Percentiles rank a stretch among this genome's conserved stretches.
Conservation (phyloP, 257 asterid species). For the Echium plantagineum region DNA sequence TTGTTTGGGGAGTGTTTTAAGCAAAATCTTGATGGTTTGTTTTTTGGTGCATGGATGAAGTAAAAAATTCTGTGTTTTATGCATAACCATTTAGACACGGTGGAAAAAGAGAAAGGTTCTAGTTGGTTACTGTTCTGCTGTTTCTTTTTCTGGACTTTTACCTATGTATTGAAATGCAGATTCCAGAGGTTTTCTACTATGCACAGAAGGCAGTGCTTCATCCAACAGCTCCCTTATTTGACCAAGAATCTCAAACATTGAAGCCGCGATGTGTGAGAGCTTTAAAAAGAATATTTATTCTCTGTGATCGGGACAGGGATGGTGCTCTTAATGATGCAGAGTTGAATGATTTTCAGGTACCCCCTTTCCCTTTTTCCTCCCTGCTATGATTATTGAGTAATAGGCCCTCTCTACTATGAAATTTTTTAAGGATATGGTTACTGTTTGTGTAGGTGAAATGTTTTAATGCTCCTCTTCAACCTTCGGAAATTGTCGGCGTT, state of each 20-base stretch:
- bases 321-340: slow-evolving; percentile 96
- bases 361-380: slow-evolving; percentile 5
- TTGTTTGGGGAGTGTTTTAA: too few relatives aligned
- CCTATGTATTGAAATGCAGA: slow-evolving; percentile 26
- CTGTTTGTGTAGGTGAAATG: slow-evolving; percentile 63
- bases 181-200: slow-evolving; percentile 81
- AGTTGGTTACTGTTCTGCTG: background rate
- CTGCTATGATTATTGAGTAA: background rate
- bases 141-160: background rate
- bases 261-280: slow-evolving; percentile 92
- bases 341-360: slow-evolving; percentile 89
- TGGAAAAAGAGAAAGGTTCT: background rate
- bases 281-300: slow-evolving; percentile 82
- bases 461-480: slow-evolving; percentile 90
- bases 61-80: background rate
- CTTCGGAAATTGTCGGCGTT: slow-evolving; percentile 84
- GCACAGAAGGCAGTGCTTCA: slow-evolving; percentile 96
- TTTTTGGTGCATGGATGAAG: background rate
- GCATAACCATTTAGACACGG: background rate
- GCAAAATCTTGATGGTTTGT: too few relatives aligned
- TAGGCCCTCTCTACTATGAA: slow-evolving; percentile 7
- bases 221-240: slow-evolving; percentile 95
- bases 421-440: slow-evolving; percentile 12
- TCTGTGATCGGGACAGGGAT: slow-evolving; percentile 89
- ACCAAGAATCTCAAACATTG: slow-evolving; percentile 87